These are phyloP conservation scores for Macadamia tetraphylla DNA, from an alignment of 164 flowering plant genomes.

Conservation along the genomic window DNA sequence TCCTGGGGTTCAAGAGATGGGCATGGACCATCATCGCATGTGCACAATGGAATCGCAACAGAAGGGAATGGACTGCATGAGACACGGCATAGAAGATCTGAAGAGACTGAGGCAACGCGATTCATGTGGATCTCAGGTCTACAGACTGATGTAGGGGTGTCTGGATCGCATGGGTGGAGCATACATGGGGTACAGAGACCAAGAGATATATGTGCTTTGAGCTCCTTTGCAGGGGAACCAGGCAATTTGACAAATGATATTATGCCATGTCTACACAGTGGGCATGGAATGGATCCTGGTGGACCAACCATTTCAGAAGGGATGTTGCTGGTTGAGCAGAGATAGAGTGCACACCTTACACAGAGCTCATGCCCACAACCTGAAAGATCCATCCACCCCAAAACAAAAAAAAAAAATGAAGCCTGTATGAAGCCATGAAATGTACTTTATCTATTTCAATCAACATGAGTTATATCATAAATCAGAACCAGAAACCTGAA, in stretches of 20 bases:
- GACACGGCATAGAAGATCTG: constrained; percentile 78
- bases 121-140: constrained; percentile 56
- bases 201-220: constrained; percentile 51
- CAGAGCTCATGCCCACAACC: constrained; percentile 91
- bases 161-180: constrained; percentile 60
- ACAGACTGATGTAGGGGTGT: constrained; percentile 33
- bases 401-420: background rate
- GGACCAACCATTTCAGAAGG: constrained; percentile 55
- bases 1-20: constrained; percentile 55
- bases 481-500: background rate
- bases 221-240: constrained; percentile 56
- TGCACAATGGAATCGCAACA: constrained; percentile 70
- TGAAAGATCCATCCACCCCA: constrained; percentile 19
- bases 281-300: constrained; percentile 90
- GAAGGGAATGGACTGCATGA: constrained; percentile 91
- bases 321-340: constrained; percentile 75
- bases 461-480: background rate
- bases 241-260: constrained; percentile 57
- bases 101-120: constrained; percentile 79
- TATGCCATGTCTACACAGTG: constrained; percentile 82
- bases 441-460: no score
- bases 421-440: background rate
- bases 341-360: constrained; percentile 81
- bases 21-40: constrained; percentile 72
- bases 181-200: constrained; percentile 92